A percentile compares a stretch with the other conserved stretches of the same genome.
These are phyloP conservation scores for Neobulgaria alba DNA, from an alignment of 2,329 filamentous ascomycete genomes.

Conservation along the genomic window DNA sequence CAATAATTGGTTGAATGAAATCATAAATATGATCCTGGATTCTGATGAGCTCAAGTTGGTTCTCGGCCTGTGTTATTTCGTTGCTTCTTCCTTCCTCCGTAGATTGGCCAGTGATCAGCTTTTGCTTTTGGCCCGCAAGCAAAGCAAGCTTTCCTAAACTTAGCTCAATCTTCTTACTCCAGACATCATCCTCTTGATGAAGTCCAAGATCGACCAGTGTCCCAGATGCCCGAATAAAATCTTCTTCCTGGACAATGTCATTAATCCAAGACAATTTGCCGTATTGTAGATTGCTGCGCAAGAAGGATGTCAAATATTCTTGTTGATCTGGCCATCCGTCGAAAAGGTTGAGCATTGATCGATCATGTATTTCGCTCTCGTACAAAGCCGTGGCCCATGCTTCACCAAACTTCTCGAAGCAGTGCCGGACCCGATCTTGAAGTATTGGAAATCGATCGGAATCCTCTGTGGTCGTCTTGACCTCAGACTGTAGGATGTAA, in stretches of 20 bases:
- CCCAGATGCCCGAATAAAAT: conserved; percentile 64
- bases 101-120: conserved; percentile 31
- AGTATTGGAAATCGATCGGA: conserved; percentile 9
- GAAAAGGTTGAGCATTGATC: conserved; percentile 60
- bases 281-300: conserved; percentile 62
- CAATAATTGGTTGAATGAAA: conserved; percentile 60
- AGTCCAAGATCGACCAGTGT: conserved; percentile 64
- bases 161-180: conserved; percentile 89
- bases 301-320: conserved; percentile 66
- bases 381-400: conserved; percentile 65
- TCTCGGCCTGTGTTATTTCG: conserved; percentile 23
- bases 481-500: conserved; percentile 30
- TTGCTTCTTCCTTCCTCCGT: conserved; percentile 29
- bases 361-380: conserved; percentile 61
- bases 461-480: conserved; percentile 11
- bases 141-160: conserved; percentile 78
- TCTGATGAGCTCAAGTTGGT: conserved; percentile 39
- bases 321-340: conserved; percentile 60
- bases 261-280: conserved; percentile 92
- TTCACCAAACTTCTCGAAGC: conserved; percentile 42
- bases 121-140: conserved; percentile 48
- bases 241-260: conserved; percentile 67
- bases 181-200: conserved; percentile 67
- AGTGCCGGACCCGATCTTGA: conserved; percentile 30
- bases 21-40: conserved; percentile 74